Base-by-base conservation (phyloP, 176 grass and related monocot species). In the Dactylis glomerata region DNA sequence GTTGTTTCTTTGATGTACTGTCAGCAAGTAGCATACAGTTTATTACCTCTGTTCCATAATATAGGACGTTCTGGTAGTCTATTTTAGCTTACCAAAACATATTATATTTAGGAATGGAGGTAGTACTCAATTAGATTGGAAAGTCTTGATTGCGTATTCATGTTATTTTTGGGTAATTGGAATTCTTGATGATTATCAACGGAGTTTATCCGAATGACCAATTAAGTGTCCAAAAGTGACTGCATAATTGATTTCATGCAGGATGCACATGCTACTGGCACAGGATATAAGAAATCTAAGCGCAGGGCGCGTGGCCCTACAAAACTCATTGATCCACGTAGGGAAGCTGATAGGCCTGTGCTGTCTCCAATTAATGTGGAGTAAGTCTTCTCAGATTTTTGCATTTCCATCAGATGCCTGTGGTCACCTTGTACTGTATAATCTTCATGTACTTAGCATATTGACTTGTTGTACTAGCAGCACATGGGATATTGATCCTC, bases 401-500 rank as follows among this genome's bases (percentile, higher is more conserved):
- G 38, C 5, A 23, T 76, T 30, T 87, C 40, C 28, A 31, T 81
- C 51, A 78, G 50, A 70, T 77, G 40, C 8, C 3, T 70, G 38
- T 40, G 30, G 30, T 47, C 44, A 32, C 37, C 30, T 26, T 87
- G 49, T 56, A 58, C n/a, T 75, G 34, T 56, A 82, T 82, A 70
- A 61, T 72, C 42, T 63, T 78, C 67, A 51, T 74, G 28, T 73
- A 58, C 52, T 52, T 72, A 66, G 22, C 19, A 37, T 82, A 41
- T 78, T 78, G 38, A 71, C 38, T 78, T 88, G 27, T 55, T 14
- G 3, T 88, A 70, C 56, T 62, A 77, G 64, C 79, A 72, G 81
- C 51, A 83, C 61, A 15, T 88, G 86, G 86, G 80, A 88, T 71
- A 44, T 88, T 26, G 38, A 88, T 51, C 80, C 86, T 59, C 86